A percentile compares a stretch with the other conserved stretches of the same genome.
These are phyloP conservation scores for Friedmanniomyces simplex DNA, from an alignment of 495 filamentous ascomycete genomes.

Conservation along the genomic window DNA sequence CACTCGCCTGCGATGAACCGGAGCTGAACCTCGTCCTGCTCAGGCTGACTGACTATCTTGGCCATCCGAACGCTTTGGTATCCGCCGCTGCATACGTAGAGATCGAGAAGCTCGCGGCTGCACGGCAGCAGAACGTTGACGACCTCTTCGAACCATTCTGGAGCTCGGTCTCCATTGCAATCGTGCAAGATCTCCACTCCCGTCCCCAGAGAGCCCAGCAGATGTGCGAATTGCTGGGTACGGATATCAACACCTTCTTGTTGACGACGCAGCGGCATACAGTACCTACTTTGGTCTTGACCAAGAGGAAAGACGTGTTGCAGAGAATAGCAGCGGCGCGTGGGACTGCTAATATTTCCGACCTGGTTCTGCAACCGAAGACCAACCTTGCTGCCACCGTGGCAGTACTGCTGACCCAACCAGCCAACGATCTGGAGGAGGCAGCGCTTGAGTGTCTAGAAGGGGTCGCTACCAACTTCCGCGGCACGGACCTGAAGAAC, in stretches of 20 bases:
- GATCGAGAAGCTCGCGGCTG: conserved; percentile 55
- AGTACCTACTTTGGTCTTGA: conserved; percentile 74
- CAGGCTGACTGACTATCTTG: conserved; percentile 74
- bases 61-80: conserved; percentile 68
- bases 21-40: conserved; percentile 78
- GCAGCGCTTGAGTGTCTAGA: conserved; percentile 58
- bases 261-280: conserved; percentile 68
- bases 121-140: conserved; percentile 46
- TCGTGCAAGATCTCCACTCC: conserved; percentile 67
- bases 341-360: conserved; percentile 47
- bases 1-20: conserved; percentile 57
- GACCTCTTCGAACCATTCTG: conserved; percentile 77
- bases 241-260: conserved; percentile 62
- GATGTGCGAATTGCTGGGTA: conserved; percentile 66
- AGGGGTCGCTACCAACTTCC: conserved; percentile 57
- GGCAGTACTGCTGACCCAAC: conserved; percentile 66
- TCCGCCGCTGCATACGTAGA: conserved; percentile 73
- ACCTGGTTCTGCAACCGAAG: conserved; percentile 47
- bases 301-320: conserved; percentile 66
- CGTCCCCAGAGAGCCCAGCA: conserved; percentile 72
- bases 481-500: conserved; percentile 51
- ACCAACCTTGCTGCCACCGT: conserved; percentile 70
- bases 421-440: conserved; percentile 51
- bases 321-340: conserved; percentile 67
- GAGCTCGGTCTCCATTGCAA: conserved; percentile 65